phyloP scores from a whole-genome alignment of 805 yeast species.

The Cyberlindnera misumaiensis region DNA sequence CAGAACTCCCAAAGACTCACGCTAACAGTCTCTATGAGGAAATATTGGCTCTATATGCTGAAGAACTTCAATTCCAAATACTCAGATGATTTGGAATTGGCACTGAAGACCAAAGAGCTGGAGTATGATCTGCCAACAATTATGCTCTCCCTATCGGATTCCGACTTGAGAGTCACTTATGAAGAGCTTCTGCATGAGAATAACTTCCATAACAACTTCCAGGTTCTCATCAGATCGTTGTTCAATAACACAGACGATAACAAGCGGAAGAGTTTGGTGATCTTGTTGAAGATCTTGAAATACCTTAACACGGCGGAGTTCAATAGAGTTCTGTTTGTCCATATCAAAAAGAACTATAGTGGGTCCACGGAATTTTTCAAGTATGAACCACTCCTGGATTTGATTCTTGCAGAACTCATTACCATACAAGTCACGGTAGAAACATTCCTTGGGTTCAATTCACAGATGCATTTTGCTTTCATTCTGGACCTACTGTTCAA shows the following conservation, averaged over 20 bases:
- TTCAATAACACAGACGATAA: constrained; percentile 12
- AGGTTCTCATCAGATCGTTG: constrained; percentile 14
- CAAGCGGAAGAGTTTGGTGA: constrained; percentile 6
- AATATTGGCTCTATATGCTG: constrained; percentile 4
- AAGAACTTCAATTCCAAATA: not conserved
- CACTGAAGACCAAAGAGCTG: constrained; percentile 2
- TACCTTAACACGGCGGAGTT: constrained; percentile 20
- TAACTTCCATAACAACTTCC: constrained; percentile 18
- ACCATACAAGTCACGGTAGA: constrained; percentile 28
- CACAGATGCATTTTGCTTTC: constrained; percentile 14
- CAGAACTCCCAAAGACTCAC: constrained; percentile 6
- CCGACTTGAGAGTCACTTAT: constrained; percentile 5
- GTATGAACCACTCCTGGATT: constrained; percentile 29
- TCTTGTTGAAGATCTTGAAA: constrained; percentile 20
- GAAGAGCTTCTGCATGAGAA: constrained; percentile 11
- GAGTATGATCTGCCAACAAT: constrained; percentile 2
- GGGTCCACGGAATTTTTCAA: constrained; percentile 28
- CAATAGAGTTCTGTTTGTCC: constrained; percentile 19
- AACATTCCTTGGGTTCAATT: constrained; percentile 21
- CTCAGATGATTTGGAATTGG: constrained; percentile 4
- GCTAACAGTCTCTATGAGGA: constrained; percentile 5
- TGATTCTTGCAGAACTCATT: constrained; percentile 32
- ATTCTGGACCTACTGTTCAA: constrained; percentile 19
- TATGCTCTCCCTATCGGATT: not conserved
- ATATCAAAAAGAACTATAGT: constrained; percentile 23